These are phyloP conservation scores for Lepidium africanum DNA, from an alignment of 345 rosid species.

Conservation along the genomic window DNA sequence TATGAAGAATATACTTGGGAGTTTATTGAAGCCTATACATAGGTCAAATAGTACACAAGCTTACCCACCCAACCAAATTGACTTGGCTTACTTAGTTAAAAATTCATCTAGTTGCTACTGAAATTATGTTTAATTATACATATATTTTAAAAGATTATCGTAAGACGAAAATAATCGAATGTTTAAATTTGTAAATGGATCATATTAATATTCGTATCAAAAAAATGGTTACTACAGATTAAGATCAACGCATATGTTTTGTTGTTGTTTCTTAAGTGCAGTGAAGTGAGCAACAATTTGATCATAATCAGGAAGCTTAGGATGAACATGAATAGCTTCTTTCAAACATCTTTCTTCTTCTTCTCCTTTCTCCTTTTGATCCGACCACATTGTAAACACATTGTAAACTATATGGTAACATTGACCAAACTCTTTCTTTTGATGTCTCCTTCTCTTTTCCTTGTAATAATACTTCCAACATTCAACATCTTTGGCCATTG, in stretches of 20 bases:
- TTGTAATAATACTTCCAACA: conserved; percentile 11
- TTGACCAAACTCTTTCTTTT: neutral
- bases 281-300: neutral
- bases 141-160: too few species aligned
- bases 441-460: conserved; percentile 10
- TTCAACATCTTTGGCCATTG: neutral
- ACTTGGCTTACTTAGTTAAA: too few species aligned
- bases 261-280: neutral
- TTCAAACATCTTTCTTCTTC: neutral
- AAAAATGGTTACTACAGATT: neutral
- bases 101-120: too few species aligned
- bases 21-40: too few species aligned
- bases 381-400: conserved; percentile 7
- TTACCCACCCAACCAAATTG: too few species aligned
- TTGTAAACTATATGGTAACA: conserved; percentile 16
- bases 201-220: neutral
- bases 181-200: neutral
- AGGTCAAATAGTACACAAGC: too few species aligned
- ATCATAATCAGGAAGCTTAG: conserved; percentile 8
- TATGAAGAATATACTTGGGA: too few species aligned
- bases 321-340: conserved; percentile 3
- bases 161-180: too few species aligned
- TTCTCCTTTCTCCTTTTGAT: neutral
- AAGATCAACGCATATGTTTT: neutral
- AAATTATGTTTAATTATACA: too few species aligned